Base-by-base conservation (phyloP, 306 rosid genomes). In the Gastrolobium bilobum region DNA sequence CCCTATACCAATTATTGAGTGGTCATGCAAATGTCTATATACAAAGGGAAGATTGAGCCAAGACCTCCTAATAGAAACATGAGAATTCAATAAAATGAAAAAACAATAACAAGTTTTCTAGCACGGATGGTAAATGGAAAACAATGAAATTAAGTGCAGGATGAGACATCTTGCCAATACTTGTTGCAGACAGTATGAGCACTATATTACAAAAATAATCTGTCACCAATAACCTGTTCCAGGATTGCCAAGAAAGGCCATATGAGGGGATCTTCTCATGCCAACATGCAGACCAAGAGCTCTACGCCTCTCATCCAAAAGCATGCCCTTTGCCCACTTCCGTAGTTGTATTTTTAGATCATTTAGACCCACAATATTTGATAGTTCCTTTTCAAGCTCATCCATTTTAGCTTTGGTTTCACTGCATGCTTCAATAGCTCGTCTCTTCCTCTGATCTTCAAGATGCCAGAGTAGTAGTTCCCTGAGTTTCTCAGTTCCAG, bases 221-320 rank as follows among this genome's bases (percentile, higher is more conserved):
- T 42, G 26, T 51, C 76, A 71, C 3, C 7, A 71, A 64, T 76
- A 81, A 91, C 99, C 99, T 83, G 99, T 93, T 84, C 98, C 99
- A 4, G 99, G 99, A 86, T 96, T 93, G 58, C 99, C 99, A 58
- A 93, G 97, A 83, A 96, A 96, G 48, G 99, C 99, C 99, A 96
- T 91, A 84, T 96, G 99, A 78, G 99, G 99, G 7, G 98, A 86
- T 84, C 90, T 93, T 84, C 98, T 89, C 11, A 85, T 59, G 70
- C 99, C 99, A 73, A 96, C 94, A 80, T 82, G 92, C 38, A 96
- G 89, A 71, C 98, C 98, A 77, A 93, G 92, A 13, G 98, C 92
- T 86, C 93, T 87, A 29, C 99, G 98, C 83, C 92, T 89, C 94
- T 96, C 99, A 78, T 96, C 99, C 94, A 96, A 86, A 84, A 96